Evolutionary conservation across 108 stramenopile species (phyloP), one percentile per base, ranked within the genome.

Genomic region (Cafeteria roenbergensis): DNA sequence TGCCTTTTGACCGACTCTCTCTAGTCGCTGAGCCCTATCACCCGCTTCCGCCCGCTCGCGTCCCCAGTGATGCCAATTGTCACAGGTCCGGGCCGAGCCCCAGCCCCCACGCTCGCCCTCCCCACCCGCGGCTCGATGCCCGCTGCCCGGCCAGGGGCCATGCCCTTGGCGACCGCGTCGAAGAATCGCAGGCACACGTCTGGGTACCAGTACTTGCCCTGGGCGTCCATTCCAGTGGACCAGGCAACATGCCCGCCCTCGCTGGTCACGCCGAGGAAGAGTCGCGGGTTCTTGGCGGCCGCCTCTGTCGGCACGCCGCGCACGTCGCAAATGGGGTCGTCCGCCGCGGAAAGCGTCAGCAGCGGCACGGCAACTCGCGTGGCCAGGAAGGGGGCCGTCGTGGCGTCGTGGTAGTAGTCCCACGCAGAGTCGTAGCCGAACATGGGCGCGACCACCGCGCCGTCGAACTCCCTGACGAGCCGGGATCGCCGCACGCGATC

Each of bases 261-360:
- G 12, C 17, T 17, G 42, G 42, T 48, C 12, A 48, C 17, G 17
- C 42, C 42, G 42, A 48, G 6, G 12, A 48, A 6, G 12, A 48
- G 12, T 6, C 17, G 6, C 42, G 6, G 6, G 42, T 48, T 48
- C 12, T 48, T 6, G 12, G 17, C 12, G 12, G 42, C 42, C 42
- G 42, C 42, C 42, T 48, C 42, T 17, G 17, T 17, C 42, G 42
- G 42, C 42, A 48, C 62, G 33, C 67, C 67, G 27, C 54, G 58
- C 0, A 61, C 59, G 31, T 26, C n/a, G 34, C 67, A 68, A 22
- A 68, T 58, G 24, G 67, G 67, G 59, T 68, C 67, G 59, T 68
- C 67, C 22, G 60, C 59, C 3, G 67, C 67, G 33, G 17, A 25
- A 22, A 68, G 54, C 20, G 59, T 21, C 24, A 68, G 51, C 1